These are phyloP conservation scores for Speleostelium caveatum DNA, from an alignment of 78 protist species.

Conservation along the genomic window DNA sequence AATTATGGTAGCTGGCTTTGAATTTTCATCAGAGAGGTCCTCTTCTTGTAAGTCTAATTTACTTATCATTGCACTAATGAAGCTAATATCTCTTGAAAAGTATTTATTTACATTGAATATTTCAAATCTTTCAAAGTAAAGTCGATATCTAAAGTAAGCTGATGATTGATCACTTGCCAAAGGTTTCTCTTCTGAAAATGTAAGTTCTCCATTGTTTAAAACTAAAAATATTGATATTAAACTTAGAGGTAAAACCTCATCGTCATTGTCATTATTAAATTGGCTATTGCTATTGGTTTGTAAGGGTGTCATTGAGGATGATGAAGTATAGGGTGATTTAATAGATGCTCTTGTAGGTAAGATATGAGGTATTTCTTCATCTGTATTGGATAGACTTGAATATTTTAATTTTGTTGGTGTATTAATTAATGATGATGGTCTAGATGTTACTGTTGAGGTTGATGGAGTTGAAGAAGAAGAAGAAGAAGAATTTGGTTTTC, in stretches of 20 bases:
- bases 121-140: slow-evolving; percentile 43
- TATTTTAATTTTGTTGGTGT: neutral
- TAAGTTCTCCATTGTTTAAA: slow-evolving; percentile 6
- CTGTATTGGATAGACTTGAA: neutral
- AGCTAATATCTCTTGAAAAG: slow-evolving; percentile 59
- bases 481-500: neutral
- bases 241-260: neutral
- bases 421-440: neutral
- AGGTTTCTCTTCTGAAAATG: slow-evolving; percentile 8
- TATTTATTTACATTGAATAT: slow-evolving; percentile 32
- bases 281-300: neutral
- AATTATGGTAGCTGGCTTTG: neutral
- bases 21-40: neutral
- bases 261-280: neutral
- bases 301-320: neutral
- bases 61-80: slow-evolving; percentile 6
- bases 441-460: neutral
- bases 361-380: neutral
- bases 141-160: slow-evolving; percentile 19
- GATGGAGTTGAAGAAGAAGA: slow-evolving; percentile 12
- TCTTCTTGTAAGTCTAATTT: slow-evolving; percentile 25
- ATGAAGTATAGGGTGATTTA: no score
- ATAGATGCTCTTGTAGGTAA: neutral
- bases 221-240: slow-evolving; percentile 14
- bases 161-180: neutral